These are phyloP conservation scores for Cordyceps farinosa DNA, from an alignment of 2,329 filamentous ascomycete species.

Conservation along the genomic window DNA sequence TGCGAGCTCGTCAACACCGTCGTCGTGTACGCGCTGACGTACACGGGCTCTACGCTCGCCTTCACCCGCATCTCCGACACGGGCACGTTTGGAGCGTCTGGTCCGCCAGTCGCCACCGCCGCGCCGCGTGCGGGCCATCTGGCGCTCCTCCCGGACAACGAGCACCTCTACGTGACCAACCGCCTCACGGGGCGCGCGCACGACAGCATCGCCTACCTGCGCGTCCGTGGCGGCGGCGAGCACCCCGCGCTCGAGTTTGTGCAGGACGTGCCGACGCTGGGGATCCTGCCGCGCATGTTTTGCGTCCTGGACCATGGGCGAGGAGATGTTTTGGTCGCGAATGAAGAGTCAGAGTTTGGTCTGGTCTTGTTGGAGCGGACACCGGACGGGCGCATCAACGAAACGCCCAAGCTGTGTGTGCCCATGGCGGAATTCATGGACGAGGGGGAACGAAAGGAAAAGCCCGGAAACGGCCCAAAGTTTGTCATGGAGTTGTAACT, in stretches of 20 bases:
- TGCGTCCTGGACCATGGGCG: constrained; percentile 26
- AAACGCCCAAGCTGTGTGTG: background rate
- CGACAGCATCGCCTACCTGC: constrained; percentile 48
- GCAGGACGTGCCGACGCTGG: constrained; percentile 33
- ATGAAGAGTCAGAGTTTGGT: constrained; percentile 6
- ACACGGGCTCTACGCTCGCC: constrained; percentile 33
- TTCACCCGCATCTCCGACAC: constrained; percentile 37
- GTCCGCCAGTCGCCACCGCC: constrained; percentile 29
- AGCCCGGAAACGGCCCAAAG: constrained; percentile 12
- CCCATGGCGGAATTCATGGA: constrained; percentile 14
- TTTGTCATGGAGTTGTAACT: constrained; percentile 4
- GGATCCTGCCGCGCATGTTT: constrained; percentile 45
- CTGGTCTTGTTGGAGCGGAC: background rate
- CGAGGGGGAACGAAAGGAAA: background rate
- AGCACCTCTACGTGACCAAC: constrained; percentile 50
- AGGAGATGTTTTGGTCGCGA: constrained; percentile 6
- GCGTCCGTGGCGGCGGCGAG: constrained; percentile 26
- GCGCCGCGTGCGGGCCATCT: constrained; percentile 45
- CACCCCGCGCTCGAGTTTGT: constrained; percentile 31
- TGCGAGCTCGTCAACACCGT: constrained; percentile 46
- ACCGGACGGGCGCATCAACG: background rate
- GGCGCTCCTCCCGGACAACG: constrained; percentile 38
- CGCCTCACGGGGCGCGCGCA: constrained; percentile 42
- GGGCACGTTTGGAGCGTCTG: constrained; percentile 37
- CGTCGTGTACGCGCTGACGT: constrained; percentile 40